Base-by-base conservation (phyloP, 2,329 filamentous ascomycete species). In the Xylaria sp. region DNA sequence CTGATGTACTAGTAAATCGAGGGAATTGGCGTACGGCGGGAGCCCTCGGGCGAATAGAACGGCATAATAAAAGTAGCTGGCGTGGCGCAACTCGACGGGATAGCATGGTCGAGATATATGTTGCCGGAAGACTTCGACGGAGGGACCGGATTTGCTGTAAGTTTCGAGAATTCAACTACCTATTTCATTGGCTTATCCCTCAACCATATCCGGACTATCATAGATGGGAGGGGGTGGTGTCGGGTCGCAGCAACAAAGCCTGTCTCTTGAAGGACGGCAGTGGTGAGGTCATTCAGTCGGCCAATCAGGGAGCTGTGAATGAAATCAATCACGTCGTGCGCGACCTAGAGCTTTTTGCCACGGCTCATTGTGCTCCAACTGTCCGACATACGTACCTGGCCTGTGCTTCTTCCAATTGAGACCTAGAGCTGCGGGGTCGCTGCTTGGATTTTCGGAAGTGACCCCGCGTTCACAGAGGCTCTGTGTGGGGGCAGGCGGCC, bases 1-100 rank as follows among this genome's bases (percentile, higher is more conserved):
- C 19, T 18, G 61, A 54, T 7, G 67, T 63, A 26, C 59, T 62
- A 29, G 53, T 49, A 47, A 57, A 62, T 53, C 67, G 61, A 17
- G 57, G 29, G 34, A 54, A 61, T 56, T 64, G 64, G 4, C 51
- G 54, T 39, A 54, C 11, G 19, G 40, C 6, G 2, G 44, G 9
- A n/a, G 26, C 26, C 17, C 21, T 44, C 5, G 48, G 43, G 11
- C 41, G 52, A 6, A 62, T 13, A 4, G 59, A 45, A 17, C 62
- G 64, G 9, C 47, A 62, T 44, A 56, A 38, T 21, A 59, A 44
- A 21, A 58, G 55, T 2, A 59, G 45, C 40, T 57, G 63, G 56
- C 63, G 63, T 55, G 63, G 40, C 2, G 63, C 59, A 20, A 52
- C 48, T 54, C 60, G 57, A 44, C 42, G 63, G 2, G 48, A 39